Evolutionary conservation across 371 early-diverging fungal species (phyloP).

Genomic region (Entomophthora muscae): DNA sequence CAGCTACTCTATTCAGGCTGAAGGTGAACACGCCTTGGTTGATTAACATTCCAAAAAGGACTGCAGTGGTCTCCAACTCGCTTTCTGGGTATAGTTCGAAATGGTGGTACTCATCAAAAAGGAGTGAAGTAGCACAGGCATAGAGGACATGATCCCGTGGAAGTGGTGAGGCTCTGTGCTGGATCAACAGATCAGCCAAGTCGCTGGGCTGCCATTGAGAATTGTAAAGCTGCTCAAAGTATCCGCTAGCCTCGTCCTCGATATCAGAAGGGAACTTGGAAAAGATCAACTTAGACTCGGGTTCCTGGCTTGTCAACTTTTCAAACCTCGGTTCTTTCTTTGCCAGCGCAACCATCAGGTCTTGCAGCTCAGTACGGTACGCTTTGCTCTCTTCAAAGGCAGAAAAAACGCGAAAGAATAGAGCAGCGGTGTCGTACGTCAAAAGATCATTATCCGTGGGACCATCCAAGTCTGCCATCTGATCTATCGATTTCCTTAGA

Average conservation of each 20-base stretch:
- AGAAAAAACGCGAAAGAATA: background rate
- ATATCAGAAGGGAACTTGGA: background rate
- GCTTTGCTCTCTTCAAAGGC: background rate
- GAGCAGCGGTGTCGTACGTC: constrained; percentile 3
- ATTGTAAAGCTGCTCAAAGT: background rate
- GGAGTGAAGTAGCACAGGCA: background rate
- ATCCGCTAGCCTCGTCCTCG: background rate
- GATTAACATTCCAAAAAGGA: background rate
- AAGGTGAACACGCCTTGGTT: background rate
- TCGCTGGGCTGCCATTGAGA: background rate
- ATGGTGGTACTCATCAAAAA: constrained; percentile 6
- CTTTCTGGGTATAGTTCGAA: background rate
- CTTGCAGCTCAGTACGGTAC: background rate
- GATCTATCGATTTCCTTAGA: background rate
- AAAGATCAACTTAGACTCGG: background rate
- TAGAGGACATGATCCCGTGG: constrained; percentile 2
- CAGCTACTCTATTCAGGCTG: background rate
- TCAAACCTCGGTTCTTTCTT: background rate
- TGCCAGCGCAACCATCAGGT: background rate
- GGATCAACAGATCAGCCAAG: background rate
- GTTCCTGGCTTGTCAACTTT: background rate
- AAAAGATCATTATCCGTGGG: background rate
- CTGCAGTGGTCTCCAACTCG: background rate
- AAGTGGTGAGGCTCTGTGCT: background rate
- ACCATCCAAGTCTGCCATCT: background rate